Evolutionary conservation across 345 rosid genomes (phyloP).

Genomic region (Draba incana): DNA sequence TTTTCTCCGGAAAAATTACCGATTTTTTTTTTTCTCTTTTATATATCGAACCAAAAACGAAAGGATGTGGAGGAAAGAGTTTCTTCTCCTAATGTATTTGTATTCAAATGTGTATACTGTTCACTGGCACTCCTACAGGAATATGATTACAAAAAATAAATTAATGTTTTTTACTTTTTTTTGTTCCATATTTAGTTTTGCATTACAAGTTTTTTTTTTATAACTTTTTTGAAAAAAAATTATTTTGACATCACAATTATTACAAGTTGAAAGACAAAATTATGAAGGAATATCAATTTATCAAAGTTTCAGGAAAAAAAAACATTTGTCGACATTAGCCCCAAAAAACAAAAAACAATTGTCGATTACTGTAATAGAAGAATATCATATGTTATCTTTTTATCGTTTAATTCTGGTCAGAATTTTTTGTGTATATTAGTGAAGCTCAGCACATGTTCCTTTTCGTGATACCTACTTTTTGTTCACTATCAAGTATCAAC

Average conservation of each 20-base stretch:
- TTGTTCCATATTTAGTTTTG: no score
- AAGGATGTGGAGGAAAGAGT: no score
- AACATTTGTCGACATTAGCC: constrained; percentile 6
- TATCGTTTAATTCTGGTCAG: constrained; percentile 11
- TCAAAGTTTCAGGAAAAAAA: not conserved
- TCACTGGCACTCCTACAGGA: no score
- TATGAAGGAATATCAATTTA: not conserved
- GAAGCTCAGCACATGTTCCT: constrained; percentile 25
- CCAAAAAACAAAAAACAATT: not conserved
- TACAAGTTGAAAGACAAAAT: no score
- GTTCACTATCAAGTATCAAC: constrained; percentile 24
- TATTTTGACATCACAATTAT: no score
- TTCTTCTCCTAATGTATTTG: no score
- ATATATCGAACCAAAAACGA: no score
- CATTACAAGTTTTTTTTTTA: no score
- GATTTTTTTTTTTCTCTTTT: not conserved
- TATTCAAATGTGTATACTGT: no score
- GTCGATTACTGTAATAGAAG: not conserved
- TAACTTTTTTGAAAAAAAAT: no score
- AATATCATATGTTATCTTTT: not conserved
- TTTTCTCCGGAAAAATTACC: constrained; percentile 40
- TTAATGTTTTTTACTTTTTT: no score
- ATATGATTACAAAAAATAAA: no score
- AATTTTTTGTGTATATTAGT: constrained; percentile 3
- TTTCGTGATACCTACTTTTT: constrained; percentile 18